These are phyloP conservation scores for Rhamnella rubrinervis DNA, from an alignment of 331 rosid genomes.

Conservation along the genomic window DNA sequence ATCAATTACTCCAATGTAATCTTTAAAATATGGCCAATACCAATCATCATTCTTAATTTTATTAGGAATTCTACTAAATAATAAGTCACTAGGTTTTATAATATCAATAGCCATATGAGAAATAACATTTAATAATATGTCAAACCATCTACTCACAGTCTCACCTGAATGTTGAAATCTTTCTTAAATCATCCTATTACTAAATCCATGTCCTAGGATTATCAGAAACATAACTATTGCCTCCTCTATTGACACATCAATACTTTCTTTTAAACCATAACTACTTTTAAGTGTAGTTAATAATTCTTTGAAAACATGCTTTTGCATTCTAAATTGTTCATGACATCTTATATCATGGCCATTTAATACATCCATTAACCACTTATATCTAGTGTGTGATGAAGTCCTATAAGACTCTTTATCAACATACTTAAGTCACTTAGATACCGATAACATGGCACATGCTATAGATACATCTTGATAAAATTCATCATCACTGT, in stretches of 20 bases:
- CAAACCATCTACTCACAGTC: neutral
- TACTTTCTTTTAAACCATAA: neutral
- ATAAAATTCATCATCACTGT: too few species aligned
- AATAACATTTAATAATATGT: neutral
- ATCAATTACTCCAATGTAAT: neutral
- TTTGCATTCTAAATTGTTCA: constrained; percentile 1
- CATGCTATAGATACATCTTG: too few species aligned
- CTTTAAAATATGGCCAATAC: neutral
- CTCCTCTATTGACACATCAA: neutral
- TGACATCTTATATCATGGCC: neutral
- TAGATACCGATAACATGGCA: too few species aligned
- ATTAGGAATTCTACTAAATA: neutral
- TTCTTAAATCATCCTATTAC: neutral
- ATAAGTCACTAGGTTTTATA: neutral
- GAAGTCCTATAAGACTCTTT: too few species aligned
- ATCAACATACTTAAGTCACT: too few species aligned
- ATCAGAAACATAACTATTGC: neutral
- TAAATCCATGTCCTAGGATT: neutral
- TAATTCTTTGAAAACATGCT: neutral
- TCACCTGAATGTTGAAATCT: neutral
- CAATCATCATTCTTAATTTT: neutral
- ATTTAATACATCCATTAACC: neutral
- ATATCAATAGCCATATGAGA: neutral
- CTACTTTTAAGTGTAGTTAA: neutral
- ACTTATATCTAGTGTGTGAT: neutral